phyloP scores from a whole-genome alignment of 1,284 basidiomycete genomes.

The Apiotrichum porosum region DNA sequence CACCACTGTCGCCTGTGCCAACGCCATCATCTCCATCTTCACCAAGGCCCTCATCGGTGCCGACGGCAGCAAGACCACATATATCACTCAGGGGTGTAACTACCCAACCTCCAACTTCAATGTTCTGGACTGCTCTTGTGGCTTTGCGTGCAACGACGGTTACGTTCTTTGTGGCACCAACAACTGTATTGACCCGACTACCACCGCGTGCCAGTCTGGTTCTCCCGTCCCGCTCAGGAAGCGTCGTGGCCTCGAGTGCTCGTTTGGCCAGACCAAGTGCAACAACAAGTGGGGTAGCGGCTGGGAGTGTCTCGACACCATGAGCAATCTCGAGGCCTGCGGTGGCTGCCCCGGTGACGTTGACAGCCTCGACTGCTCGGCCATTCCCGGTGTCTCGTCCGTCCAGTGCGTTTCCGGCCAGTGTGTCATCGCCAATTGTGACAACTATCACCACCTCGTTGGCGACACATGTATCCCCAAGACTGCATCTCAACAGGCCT shows the following conservation, averaged over 20 bases:
- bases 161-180: neutral
- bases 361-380: constrained; percentile 52
- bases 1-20: neutral
- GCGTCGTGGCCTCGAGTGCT: neutral
- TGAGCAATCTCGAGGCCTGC: constrained; percentile 1
- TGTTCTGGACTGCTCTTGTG: neutral
- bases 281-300: neutral
- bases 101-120: neutral
- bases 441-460: neutral
- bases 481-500: no score
- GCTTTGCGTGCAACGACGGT: neutral
- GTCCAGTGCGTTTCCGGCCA: constrained; percentile 53
- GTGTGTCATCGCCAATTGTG: constrained; percentile 33
- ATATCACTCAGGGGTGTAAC: neutral
- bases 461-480: neutral
- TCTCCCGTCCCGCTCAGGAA: neutral
- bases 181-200: constrained; percentile 4
- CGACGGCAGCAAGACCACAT: neutral
- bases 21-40: neutral
- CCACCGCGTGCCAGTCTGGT: constrained; percentile 1
- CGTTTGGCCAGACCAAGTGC: neutral
- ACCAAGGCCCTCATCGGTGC: neutral
- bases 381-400: constrained; percentile 54
- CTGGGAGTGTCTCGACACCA: neutral
- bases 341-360: neutral